Conservation (phyloP, 768 basidiomycete species). For the Podaxis sp. region DNA sequence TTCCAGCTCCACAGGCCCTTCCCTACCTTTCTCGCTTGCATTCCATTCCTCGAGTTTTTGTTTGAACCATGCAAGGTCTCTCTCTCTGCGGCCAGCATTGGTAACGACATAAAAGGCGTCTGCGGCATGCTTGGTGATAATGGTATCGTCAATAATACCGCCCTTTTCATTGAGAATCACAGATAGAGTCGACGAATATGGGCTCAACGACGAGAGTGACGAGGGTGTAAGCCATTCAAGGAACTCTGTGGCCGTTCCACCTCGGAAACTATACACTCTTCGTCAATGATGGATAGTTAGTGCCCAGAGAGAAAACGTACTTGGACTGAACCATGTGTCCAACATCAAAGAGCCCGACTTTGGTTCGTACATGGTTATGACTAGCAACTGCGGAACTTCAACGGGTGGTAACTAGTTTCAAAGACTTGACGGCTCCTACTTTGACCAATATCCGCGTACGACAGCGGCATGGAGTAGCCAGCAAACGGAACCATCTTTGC, state of each 20-base stretch:
- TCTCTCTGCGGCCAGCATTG: slow-evolving; percentile 84
- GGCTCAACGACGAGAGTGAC: slow-evolving; percentile 61
- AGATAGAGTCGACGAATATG: slow-evolving; percentile 81
- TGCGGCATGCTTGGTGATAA: slow-evolving; percentile 81
- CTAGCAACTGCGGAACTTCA: slow-evolving; percentile 61
- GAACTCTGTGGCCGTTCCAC: slow-evolving; percentile 74
- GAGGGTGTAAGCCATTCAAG: slow-evolving; percentile 91
- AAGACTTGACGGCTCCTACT: slow-evolving; percentile 33
- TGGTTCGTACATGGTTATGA: slow-evolving; percentile 83
- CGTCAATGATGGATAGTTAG: slow-evolving; percentile 2
- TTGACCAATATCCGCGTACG: slow-evolving; percentile 81
- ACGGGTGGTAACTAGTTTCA: neutral
- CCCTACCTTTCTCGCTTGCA: slow-evolving; percentile 42
- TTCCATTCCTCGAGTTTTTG: slow-evolving; percentile 80
- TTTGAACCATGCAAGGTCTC: slow-evolving; percentile 78
- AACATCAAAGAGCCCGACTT: slow-evolving; percentile 91
- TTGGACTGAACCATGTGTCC: slow-evolving; percentile 97
- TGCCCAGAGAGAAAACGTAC: slow-evolving; percentile 36
- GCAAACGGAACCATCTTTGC: slow-evolving; percentile 98
- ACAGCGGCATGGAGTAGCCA: slow-evolving; percentile 91
- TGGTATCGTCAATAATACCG: slow-evolving; percentile 95
- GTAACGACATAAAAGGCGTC: slow-evolving; percentile 94
- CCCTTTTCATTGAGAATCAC: slow-evolving; percentile 86
- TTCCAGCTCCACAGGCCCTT: slow-evolving; percentile 74
- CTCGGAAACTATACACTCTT: slow-evolving; percentile 66